Conservation (phyloP, 2,329 filamentous ascomycete species). For the Pseudogymnoascus sp. region DNA sequence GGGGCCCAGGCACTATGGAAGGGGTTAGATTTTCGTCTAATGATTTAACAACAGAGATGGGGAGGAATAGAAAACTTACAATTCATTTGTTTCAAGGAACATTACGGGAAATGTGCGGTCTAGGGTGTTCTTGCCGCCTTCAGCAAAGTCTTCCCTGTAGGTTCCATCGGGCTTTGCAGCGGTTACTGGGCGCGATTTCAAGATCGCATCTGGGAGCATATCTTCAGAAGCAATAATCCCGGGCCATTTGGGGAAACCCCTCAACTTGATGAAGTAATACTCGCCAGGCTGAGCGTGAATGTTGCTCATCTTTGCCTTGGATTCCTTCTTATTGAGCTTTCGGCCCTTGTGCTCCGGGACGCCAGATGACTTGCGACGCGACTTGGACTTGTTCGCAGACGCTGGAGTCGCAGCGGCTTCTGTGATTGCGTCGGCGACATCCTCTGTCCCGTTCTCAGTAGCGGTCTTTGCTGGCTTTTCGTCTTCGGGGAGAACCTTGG, state of each 20-base stretch:
- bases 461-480: constrained; percentile 25
- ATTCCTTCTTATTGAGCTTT: constrained; percentile 80
- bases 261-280: constrained; percentile 86
- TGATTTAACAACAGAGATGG: constrained; percentile 22
- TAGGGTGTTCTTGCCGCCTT: constrained; percentile 76
- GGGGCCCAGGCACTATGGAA: constrained; percentile 73
- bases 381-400: constrained; percentile 41
- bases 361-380: constrained; percentile 63
- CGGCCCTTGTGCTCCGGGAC: constrained; percentile 64
- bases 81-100: constrained; percentile 93
- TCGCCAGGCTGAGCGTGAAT: constrained; percentile 83
- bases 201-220: constrained; percentile 76
- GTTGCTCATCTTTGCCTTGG: constrained; percentile 61
- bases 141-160: constrained; percentile 78
- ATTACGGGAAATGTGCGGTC: constrained; percentile 90
- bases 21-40: constrained; percentile 14
- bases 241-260: constrained; percentile 92
- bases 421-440: constrained; percentile 25
- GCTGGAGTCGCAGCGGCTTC: constrained; percentile 31
- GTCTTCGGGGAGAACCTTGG: constrained; percentile 14
- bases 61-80: constrained; percentile 53
- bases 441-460: constrained; percentile 30
- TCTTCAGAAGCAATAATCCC: constrained; percentile 88
- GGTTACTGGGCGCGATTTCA: constrained; percentile 74
- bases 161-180: constrained; percentile 75